These are phyloP conservation scores for Apiospora phragmitis DNA, from an alignment of 2,329 filamentous ascomycete species.

Conservation along the genomic window DNA sequence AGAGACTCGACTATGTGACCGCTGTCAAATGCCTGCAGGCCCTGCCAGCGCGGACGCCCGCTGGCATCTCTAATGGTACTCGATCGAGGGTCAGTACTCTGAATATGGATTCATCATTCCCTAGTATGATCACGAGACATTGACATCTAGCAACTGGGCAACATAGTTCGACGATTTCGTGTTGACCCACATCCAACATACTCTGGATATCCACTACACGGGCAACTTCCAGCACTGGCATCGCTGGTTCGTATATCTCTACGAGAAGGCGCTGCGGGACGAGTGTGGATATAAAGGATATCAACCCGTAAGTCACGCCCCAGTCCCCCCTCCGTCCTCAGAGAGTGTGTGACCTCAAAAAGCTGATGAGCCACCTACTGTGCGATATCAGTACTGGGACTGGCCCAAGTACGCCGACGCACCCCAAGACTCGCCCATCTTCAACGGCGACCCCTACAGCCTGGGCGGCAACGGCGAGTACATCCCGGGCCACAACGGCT, in stretches of 20 bases:
- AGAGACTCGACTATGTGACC: slow-evolving; percentile 37
- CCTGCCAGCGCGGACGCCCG: slow-evolving; percentile 20
- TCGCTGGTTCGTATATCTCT: slow-evolving; percentile 40
- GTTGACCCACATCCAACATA: slow-evolving; percentile 43
- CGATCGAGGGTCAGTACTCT: neutral
- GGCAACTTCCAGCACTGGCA: slow-evolving; percentile 43
- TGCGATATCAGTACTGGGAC: slow-evolving; percentile 45
- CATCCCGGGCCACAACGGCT: slow-evolving; percentile 21
- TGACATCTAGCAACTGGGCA: neutral
- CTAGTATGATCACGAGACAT: neutral
- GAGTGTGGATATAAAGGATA: slow-evolving; percentile 44
- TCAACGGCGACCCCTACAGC: slow-evolving; percentile 53
- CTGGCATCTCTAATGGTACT: neutral
- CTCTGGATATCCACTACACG: slow-evolving; percentile 36
- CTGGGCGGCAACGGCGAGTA: slow-evolving; percentile 49
- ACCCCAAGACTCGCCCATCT: slow-evolving; percentile 50
- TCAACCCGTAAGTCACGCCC: slow-evolving; percentile 32
- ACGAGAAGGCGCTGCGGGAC: slow-evolving; percentile 37
- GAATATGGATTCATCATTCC: neutral
- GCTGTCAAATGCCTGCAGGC: slow-evolving; percentile 40
- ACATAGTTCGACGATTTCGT: slow-evolving; percentile 46
- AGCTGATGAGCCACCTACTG: neutral
- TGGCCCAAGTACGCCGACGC: slow-evolving; percentile 50
- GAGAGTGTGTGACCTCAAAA: neutral
- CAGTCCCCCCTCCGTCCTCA: neutral